phyloP scores from a whole-genome alignment of 2,329 filamentous ascomycete species.

The Orbilia brochopaga region DNA sequence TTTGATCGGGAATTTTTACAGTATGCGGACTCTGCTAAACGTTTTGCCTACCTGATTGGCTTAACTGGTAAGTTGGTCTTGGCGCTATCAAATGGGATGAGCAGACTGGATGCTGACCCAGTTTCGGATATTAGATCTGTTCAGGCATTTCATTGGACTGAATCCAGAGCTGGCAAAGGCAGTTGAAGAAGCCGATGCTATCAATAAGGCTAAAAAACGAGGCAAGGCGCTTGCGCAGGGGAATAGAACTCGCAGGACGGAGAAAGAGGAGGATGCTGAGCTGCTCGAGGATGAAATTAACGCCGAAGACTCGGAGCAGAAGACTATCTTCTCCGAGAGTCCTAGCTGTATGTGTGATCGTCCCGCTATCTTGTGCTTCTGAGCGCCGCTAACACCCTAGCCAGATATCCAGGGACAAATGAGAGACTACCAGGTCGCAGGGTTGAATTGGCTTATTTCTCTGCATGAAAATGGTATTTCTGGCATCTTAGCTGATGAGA shows the following conservation, averaged over 20 bases:
- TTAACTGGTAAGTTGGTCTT: conserved; percentile 65
- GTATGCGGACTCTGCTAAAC: conserved; percentile 57
- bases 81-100: conserved; percentile 5
- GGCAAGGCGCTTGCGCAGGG: conserved; percentile 87
- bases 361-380: not conserved
- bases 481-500: conserved; percentile 95
- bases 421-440: conserved; percentile 95
- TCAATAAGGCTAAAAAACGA: conserved; percentile 85
- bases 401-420: conserved; percentile 67
- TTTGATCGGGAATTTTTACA: conserved; percentile 51
- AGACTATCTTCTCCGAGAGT: conserved; percentile 88
- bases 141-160: conserved; percentile 97
- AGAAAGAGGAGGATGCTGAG: conserved; percentile 97
- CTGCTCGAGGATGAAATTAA: conserved; percentile 80
- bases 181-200: conserved; percentile 53
- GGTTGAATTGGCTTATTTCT: conserved; percentile 96
- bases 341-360: conserved; percentile 66
- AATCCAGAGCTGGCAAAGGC: conserved; percentile 89
- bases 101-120: conserved; percentile 31
- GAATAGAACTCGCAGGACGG: conserved; percentile 82
- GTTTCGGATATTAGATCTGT: conserved; percentile 68
- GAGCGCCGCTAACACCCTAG: not conserved
- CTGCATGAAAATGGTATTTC: conserved; percentile 99
- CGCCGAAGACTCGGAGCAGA: conserved; percentile 74
- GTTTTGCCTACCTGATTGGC: conserved; percentile 92